Evolutionary conservation across 2,329 filamentous ascomycete genomes (phyloP).

Genomic region (Didymella keratinophila): DNA sequence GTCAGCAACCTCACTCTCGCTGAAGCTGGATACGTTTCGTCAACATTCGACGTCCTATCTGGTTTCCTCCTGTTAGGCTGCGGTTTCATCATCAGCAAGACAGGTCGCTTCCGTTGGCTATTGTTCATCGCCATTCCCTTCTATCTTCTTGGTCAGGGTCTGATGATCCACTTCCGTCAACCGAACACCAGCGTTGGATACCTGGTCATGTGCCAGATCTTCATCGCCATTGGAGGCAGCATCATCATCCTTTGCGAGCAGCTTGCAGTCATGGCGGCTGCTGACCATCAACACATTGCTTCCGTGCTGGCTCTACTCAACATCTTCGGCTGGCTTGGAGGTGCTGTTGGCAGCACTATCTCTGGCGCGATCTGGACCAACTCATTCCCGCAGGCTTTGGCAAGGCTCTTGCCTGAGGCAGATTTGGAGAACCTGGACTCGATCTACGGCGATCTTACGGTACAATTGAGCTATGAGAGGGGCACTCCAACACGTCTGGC

Average conservation of each 20-base stretch:
- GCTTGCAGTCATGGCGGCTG: constrained; percentile 43
- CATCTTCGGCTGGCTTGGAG: constrained; percentile 66
- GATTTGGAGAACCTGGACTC: constrained; percentile 46
- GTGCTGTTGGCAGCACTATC: constrained; percentile 57
- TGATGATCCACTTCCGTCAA: constrained; percentile 56
- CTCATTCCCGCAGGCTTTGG: constrained; percentile 25
- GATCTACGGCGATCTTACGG: constrained; percentile 53
- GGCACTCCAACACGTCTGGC: constrained; percentile 54
- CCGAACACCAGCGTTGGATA: constrained; percentile 49
- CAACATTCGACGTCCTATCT: constrained; percentile 46
- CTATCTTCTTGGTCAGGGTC: constrained; percentile 68
- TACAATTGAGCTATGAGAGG: constrained; percentile 49
- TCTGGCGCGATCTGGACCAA: constrained; percentile 69
- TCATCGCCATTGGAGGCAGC: constrained; percentile 36
- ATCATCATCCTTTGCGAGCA: constrained; percentile 35
- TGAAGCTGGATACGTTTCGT: constrained; percentile 43
- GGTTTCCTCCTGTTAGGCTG: constrained; percentile 28
- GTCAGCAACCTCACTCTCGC: constrained; percentile 41
- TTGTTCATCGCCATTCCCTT: constrained; percentile 63
- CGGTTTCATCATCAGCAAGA: constrained; percentile 32
- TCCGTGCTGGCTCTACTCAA: constrained; percentile 55
- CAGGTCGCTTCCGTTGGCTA: constrained; percentile 27
- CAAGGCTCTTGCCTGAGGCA: constrained; percentile 48
- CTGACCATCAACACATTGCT: constrained; percentile 56
- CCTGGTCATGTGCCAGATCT: constrained; percentile 31